Evolutionary conservation across 352 stramenopile species (phyloP), one percentile per base, ranked within the genome.

Genomic region (Phytophthora rubi): DNA sequence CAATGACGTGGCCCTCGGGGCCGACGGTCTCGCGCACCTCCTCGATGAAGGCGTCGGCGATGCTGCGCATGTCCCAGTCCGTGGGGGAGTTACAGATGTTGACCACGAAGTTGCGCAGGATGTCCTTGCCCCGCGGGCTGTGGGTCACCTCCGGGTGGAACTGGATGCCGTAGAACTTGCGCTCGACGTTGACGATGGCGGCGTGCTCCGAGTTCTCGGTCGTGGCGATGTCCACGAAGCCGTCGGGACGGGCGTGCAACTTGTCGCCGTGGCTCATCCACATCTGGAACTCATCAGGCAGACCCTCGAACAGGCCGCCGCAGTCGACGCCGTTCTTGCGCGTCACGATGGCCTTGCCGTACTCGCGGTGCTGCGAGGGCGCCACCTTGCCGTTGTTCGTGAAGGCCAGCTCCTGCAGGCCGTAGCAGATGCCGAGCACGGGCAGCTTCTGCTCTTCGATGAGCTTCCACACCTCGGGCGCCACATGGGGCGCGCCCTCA

Each of bases 221-320:
- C 42, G 75, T 88, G 26, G 86, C 89, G 37, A 98, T 88, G 73
- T 97, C 85, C 32, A 94, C 81, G 76, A 98, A 98, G 63, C 97
- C 98, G 39, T 97, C 84, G 3, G 98, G 98, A 30, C 98, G 89
- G 39, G 85, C 79, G 64, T 92, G 97, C 42, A 99, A 83, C 82
- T 99, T 99, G 85, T 99, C 98, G 33, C 97, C 98, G 82, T 99
- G 98, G 77, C 93, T 99, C 98, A 99, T 99, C 98, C 98, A 99
- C 84, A 99, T 95, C 81, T 98, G 94, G 79, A 99, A 98, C 61
- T 98, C 86, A 26, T 96, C 90, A 21, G 98, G 84, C 32, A 96
- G 87, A 12, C 91, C 96, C 16, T 96, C 76, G 66, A 99, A 96
- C 13, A 99, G 83, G 2, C 80, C 80, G 49, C 76, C 82, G 62